phyloP scores from a whole-genome alignment of 2,329 filamentous ascomycete species.

The Penicillium palitans region DNA sequence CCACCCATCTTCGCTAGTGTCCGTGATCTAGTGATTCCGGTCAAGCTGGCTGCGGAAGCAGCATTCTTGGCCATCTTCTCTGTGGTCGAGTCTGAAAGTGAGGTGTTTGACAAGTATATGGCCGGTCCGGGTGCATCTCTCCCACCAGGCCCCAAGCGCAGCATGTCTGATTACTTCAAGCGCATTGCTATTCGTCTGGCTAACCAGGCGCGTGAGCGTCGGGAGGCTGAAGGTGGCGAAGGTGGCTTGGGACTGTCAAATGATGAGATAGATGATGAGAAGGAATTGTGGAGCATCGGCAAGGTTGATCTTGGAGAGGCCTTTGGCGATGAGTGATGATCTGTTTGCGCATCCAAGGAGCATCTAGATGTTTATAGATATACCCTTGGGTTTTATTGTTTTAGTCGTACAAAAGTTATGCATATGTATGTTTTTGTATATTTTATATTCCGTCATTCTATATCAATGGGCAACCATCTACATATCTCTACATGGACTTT shows the following conservation, averaged over 20 bases:
- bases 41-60: constrained; percentile 92
- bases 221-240: constrained; percentile 85
- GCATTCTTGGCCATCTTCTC: constrained; percentile 89
- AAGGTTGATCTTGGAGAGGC: constrained; percentile 76
- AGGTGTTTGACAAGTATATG: constrained; percentile 90
- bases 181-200: constrained; percentile 81
- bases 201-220: constrained; percentile 82
- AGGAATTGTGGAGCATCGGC: constrained; percentile 93
- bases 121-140: constrained; percentile 65
- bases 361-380: constrained; percentile 29
- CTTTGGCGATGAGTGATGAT: constrained; percentile 24
- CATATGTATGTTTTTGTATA: constrained; percentile 12
- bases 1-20: constrained; percentile 86
- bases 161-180: constrained; percentile 97
- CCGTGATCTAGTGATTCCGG: constrained; percentile 85
- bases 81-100: constrained; percentile 81
- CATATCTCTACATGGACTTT: neutral
- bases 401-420: constrained; percentile 25
- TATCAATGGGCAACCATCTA: neutral
- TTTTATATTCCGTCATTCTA: constrained; percentile 4
- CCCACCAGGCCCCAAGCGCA: constrained; percentile 72
- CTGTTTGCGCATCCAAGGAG: constrained; percentile 21
- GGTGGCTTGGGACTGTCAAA: constrained; percentile 82
- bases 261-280: constrained; percentile 92
- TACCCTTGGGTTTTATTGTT: constrained; percentile 24